Base-by-base conservation (phyloP, 352 stramenopile species). In the Blastocystis sp. region DNA sequence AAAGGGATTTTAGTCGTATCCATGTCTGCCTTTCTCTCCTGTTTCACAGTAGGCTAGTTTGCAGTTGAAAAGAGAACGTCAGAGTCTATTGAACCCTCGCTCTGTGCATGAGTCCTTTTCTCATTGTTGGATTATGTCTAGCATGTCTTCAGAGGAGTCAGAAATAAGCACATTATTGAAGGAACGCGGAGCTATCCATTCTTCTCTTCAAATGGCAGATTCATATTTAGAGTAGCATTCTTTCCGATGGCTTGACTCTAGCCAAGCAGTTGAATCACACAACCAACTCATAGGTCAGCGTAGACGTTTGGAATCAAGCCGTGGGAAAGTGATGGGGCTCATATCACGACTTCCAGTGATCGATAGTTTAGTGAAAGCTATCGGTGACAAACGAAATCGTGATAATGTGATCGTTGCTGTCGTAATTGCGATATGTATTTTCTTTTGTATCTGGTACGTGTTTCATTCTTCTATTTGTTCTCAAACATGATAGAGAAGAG, bases 151-250 rank as follows among this genome's bases (percentile, higher is more conserved):
- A 43, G 73, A 84, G 34, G 73, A 84, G 26, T 66, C 73, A 3
- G 73, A 84, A n/a, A 68, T 84, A 29, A 47, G 68, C 18, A 18
- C 50, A 26, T 43, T 84, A 43, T 45, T 84, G 47, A 84, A 84
- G 55, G 73, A 84, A 37, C 26, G 73, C 5, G 53, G 50, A 11
- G 47, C 73, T 53, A 55, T 53, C 11, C 47, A 64, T 34, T 41
- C 53, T 26, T 84, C 73, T 4, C 53, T 84, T 13, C n/a, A 66
- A 66, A 84, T 84, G 73, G 73, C 73, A 69, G 73, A 84, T 66
- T 26, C 29, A 6, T 84, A 68, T 64, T n/a, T 84, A 29, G 55
- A 84, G 73, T 84, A 13, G 3, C 1, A 6, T 64, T 9, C 50
- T 1, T 39, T 8, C 47, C 9, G n/a, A 13, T 66, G 15, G 4